Conservation (phyloP, 1,284 basidiomycete species). For the Cutaneotrichosporon sp. region DNA sequence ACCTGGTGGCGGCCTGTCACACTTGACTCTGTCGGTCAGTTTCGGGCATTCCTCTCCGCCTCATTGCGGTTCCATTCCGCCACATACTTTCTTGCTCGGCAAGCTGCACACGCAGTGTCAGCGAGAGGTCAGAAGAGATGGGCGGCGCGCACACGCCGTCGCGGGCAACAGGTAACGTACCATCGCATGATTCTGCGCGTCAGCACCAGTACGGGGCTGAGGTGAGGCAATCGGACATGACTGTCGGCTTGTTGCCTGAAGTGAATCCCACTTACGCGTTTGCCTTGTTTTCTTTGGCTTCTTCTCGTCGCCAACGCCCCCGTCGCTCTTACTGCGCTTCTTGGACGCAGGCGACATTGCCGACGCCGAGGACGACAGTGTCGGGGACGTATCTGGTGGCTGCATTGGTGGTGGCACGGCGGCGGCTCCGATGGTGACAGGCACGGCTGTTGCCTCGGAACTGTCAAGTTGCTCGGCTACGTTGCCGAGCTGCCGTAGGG, state of each 20-base stretch:
- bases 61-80: background rate
- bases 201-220: too few relatives aligned
- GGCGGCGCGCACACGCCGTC: background rate
- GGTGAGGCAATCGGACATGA: too few relatives aligned
- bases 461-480: background rate
- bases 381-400: background rate
- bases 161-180: slow-evolving; percentile 23
- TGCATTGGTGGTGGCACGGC: background rate
- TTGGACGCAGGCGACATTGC: background rate
- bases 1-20: slow-evolving; percentile 40
- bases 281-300: slow-evolving; percentile 42
- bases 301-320: slow-evolving; percentile 12
- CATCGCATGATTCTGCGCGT: slow-evolving; percentile 38
- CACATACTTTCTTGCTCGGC: slow-evolving; percentile 42
- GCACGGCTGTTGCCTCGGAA: background rate
- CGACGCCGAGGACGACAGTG: background rate
- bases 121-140: background rate
- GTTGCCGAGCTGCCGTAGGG: slow-evolving; percentile 1
- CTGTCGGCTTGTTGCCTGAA: too few relatives aligned
- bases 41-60: background rate
- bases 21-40: slow-evolving; percentile 35
- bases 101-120: slow-evolving; percentile 26
- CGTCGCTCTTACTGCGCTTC: slow-evolving; percentile 3
- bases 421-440: too few relatives aligned
- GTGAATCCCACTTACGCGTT: slow-evolving; percentile 32